Evolutionary conservation across 2,329 filamentous ascomycete genomes (phyloP).

Genomic region (Fusarium annulatum): DNA sequence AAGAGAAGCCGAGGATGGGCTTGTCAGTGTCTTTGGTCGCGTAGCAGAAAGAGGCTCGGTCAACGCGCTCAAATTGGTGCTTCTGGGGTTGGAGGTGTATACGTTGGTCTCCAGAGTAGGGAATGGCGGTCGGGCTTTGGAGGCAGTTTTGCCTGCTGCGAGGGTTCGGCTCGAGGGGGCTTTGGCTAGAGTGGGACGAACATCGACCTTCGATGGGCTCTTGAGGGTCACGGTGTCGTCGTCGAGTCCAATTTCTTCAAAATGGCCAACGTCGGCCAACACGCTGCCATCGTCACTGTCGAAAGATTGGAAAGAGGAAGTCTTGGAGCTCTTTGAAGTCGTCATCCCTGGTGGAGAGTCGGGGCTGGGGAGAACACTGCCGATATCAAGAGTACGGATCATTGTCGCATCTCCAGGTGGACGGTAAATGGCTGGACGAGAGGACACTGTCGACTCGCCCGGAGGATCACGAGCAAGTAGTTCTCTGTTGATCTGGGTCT

Average conservation of each 20-base stretch:
- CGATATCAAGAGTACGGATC: constrained; percentile 49
- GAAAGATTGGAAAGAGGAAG: constrained; percentile 86
- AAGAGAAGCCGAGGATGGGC: constrained; percentile 52
- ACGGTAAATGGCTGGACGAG: constrained; percentile 22
- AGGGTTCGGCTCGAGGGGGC: constrained; percentile 46
- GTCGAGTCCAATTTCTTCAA: constrained; percentile 92
- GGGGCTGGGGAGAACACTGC: constrained; percentile 48
- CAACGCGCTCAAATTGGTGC: constrained; percentile 57
- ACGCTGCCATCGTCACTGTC: constrained; percentile 78
- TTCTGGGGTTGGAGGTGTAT: constrained; percentile 61
- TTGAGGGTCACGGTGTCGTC: constrained; percentile 67
- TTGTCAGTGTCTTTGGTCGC: constrained; percentile 43
- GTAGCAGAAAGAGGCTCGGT: constrained; percentile 49
- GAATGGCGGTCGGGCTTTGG: constrained; percentile 56
- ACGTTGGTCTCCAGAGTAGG: constrained; percentile 60
- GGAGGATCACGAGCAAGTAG: not conserved
- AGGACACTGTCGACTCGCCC: constrained; percentile 28
- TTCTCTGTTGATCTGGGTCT: not conserved
- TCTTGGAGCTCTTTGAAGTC: constrained; percentile 87
- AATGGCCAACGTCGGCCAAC: constrained; percentile 80
- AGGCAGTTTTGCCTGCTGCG: constrained; percentile 45
- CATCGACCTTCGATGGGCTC: constrained; percentile 57
- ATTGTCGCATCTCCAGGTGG: constrained; percentile 49
- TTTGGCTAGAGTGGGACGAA: constrained; percentile 49
- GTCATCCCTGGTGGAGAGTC: constrained; percentile 71